A percentile compares a stretch with the other conserved stretches of the same genome.
phyloP scores from a whole-genome alignment of 2,329 filamentous ascomycete species.

The Nigrospora oryzae region DNA sequence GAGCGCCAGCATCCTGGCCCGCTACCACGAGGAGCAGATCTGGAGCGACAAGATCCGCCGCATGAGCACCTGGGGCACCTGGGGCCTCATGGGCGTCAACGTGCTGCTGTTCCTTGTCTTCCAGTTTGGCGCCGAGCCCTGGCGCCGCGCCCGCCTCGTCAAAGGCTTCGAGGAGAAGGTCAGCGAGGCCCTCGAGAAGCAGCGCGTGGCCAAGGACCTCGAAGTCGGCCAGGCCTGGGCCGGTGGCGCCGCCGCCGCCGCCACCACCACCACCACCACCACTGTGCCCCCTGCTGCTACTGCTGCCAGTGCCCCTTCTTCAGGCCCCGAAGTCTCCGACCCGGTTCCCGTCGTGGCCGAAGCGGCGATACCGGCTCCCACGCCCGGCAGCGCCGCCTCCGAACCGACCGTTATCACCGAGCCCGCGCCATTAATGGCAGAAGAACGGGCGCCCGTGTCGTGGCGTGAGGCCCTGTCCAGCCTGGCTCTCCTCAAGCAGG shows the following conservation, averaged over 20 bases:
- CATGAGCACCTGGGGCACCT: constrained; percentile 97
- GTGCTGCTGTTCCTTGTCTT: constrained; percentile 80
- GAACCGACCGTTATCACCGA: constrained; percentile 6
- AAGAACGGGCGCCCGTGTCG: constrained; percentile 7
- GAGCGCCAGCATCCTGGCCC: constrained; percentile 73
- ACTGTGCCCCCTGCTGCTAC: background rate
- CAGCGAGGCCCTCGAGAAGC: constrained; percentile 60
- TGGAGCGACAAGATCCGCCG: constrained; percentile 96
- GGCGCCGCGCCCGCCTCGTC: constrained; percentile 74
- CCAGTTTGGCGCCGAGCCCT: constrained; percentile 87
- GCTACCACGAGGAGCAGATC: constrained; percentile 98
- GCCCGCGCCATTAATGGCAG: constrained; percentile 3
- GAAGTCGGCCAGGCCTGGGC: background rate
- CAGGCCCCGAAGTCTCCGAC: background rate
- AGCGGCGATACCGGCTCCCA: background rate
- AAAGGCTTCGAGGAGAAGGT: constrained; percentile 76
- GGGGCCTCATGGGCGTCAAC: constrained; percentile 96
- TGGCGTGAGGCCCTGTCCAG: constrained; percentile 36
- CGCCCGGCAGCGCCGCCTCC: background rate
- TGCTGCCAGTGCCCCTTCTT: background rate
- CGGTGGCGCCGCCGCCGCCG: background rate
- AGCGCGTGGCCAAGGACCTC: constrained; percentile 27
- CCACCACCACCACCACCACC: background rate
- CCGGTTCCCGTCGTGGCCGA: background rate
- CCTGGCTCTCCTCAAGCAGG: constrained; percentile 37